Evolutionary conservation across 208 protist genomes (phyloP), one percentile per base, ranked within the genome.

Genomic region (Crithidia mellificae): DNA sequence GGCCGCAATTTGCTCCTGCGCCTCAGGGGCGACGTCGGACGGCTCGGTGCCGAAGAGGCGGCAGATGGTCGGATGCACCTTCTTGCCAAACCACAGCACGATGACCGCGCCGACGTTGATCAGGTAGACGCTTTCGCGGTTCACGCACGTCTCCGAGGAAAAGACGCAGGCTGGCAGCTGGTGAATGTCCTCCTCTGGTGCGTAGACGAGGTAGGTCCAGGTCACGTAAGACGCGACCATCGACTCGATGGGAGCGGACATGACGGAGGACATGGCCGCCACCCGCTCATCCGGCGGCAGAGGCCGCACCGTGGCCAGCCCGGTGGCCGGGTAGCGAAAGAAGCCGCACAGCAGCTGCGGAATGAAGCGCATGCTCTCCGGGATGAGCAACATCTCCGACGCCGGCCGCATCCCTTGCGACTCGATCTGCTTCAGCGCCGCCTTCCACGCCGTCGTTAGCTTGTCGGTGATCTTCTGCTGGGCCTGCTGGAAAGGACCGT

Each of bases 341-440:
- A 95, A 95, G 9, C 85, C 87, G 57, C 81, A 80, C 15, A 95
- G 58, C 38, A 95, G 79, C 55, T 93, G 86, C 15, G 85, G 87
- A 24, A 95, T 83, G 62, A 89, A 95, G 6, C 77, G 72, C 73
- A 95, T 80, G 43, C 85, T 89, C 24, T 83, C 74, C 6, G 90
- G 87, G 24, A 95, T 66, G 29, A 83, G 46, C 59, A 95, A 75
- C 66, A 86, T 63, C 29, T 81, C 82, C 22, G 77, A 43, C 6
- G 52, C 55, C 9, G 53, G 61, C 9, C 68, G 75, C 53, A 81
- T 58, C 8, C 85, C 85, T 47, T 87, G 72, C 29, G 59, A 51
- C 41, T 79, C 77, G 29, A 88, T 77, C 39, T 91, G 63, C 54
- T 78, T 82, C 49, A 82, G 73, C 19, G 70, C 71, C 19, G 50